Conservation (phyloP, 2,329 filamentous ascomycete species). For the Fusarium guadeloupense region DNA sequence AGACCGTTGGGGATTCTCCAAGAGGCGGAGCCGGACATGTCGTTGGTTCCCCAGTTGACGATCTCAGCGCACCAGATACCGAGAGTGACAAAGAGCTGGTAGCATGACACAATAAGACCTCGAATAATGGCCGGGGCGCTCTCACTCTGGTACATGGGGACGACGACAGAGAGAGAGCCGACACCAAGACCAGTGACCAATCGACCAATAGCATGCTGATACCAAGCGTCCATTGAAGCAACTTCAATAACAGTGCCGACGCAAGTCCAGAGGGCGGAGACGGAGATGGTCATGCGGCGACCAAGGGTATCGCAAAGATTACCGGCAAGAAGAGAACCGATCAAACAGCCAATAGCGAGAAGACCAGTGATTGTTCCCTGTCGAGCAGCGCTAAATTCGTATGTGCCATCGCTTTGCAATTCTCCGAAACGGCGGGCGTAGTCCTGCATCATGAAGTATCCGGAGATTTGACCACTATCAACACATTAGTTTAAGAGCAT, state of each 20-base stretch:
- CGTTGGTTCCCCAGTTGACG: slow-evolving; percentile 69
- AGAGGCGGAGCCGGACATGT: slow-evolving; percentile 55
- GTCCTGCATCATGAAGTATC: slow-evolving; percentile 69
- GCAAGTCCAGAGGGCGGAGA: slow-evolving; percentile 69
- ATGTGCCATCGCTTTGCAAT: slow-evolving; percentile 48
- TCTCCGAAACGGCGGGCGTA: slow-evolving; percentile 64
- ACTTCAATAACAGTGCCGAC: slow-evolving; percentile 72
- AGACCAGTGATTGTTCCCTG: slow-evolving; percentile 71
- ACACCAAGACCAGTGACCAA: slow-evolving; percentile 74
- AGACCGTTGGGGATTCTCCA: slow-evolving; percentile 72
- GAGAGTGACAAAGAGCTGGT: slow-evolving; percentile 75
- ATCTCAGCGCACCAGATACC: slow-evolving; percentile 70
- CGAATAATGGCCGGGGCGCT: slow-evolving; percentile 71
- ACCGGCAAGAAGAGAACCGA: slow-evolving; percentile 67
- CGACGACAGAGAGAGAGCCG: slow-evolving; percentile 69
- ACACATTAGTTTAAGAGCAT: not conserved
- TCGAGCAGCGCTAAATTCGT: slow-evolving; percentile 64
- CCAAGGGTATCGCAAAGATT: slow-evolving; percentile 70
- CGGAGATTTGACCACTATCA: slow-evolving; percentile 65
- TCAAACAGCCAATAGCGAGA: slow-evolving; percentile 67
- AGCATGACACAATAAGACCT: slow-evolving; percentile 69
- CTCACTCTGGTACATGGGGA: slow-evolving; percentile 76
- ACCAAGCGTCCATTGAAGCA: slow-evolving; percentile 64
- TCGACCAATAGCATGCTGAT: slow-evolving; percentile 71
- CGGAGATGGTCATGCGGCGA: slow-evolving; percentile 69